Base-by-base conservation (phyloP, 106 monocot genomes). In the Vanilla planifolia region DNA sequence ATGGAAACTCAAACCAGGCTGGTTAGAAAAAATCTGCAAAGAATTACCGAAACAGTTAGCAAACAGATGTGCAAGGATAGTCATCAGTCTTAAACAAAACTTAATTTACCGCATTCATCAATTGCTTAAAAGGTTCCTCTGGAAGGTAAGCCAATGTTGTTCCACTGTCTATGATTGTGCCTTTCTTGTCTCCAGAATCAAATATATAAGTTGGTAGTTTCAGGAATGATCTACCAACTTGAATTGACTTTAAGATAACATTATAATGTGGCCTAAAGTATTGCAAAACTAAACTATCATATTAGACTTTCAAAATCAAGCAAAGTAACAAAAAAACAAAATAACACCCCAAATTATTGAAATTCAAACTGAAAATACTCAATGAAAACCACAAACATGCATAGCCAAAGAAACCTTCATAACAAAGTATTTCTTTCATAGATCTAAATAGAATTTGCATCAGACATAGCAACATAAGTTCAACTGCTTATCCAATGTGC, bases 121-220 rank as follows among this genome's bases (percentile, higher is more conserved):
- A 37, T 75, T 64, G 68, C 55, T 65, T 84, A 70, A 79, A 80
- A 43, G 75, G 84, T 34, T 28, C 55, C 17, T 91, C 87, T 21
- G 96, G 96, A 50, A 98, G 77, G 78, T 91, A 98, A 60, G 96
- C 67, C 65, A 98, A 70, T 29, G 96, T 98, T 60, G 96, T 98
- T 41, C 96, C 96, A 57, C 96, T 91, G 51, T 98, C 96, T 64
- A 98, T 88, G 40, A 98, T 85, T 9, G 96, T 98, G 43, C 91
- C 95, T 64, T 71, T 88, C 26, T 47, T 80, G 19, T 73, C 79
- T 36, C 87, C 73, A 50, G 77, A 51, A 55, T 79, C 84, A 72
- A 91, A 91, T 29, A 80, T 15, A 61, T 87, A 81, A 57, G 81
- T 82, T 29, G 91, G 79, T 62, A 98, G 76, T 43, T 68, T 59